A percentile compares a stretch with the other conserved stretches of the same genome.
phyloP scores from a whole-genome alignment of 805 yeast species.

The Saccharomycopsis sp. region DNA sequence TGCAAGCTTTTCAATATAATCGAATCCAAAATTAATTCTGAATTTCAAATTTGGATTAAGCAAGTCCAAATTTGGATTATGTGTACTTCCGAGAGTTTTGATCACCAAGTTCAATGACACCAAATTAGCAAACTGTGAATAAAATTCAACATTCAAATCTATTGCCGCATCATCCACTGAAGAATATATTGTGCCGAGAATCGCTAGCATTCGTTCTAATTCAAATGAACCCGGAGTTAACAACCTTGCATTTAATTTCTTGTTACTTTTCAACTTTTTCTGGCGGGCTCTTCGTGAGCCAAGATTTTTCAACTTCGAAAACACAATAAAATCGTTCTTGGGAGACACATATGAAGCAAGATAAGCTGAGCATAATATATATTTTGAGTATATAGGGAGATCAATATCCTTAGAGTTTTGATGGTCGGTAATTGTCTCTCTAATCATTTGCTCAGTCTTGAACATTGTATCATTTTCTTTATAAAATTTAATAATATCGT shows the following conservation, averaged over 20 bases:
- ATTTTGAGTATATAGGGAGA: constrained; percentile 36
- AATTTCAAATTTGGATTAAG: constrained; percentile 15
- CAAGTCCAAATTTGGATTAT: constrained; percentile 28
- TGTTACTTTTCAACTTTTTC: constrained; percentile 3
- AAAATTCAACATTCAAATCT: constrained; percentile 31
- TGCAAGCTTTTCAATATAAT: constrained; percentile 14
- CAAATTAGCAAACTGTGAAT: constrained; percentile 36
- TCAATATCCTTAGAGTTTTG: constrained; percentile 23
- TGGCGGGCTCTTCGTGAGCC: constrained; percentile 2
- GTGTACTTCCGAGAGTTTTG: constrained; percentile 29
- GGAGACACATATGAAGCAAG: constrained; percentile 38
- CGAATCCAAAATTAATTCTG: constrained; percentile 16
- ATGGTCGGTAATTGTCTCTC: neutral
- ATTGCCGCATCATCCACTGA: neutral
- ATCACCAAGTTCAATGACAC: constrained; percentile 35
- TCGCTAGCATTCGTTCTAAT: constrained; percentile 38
- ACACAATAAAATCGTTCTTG: constrained; percentile 33
- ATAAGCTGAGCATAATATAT: constrained; percentile 37
- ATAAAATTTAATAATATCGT: constrained; percentile 13
- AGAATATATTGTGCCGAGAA: constrained; percentile 35
- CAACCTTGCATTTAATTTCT: constrained; percentile 31
- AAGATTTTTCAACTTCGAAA: constrained; percentile 29
- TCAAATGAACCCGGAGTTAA: constrained; percentile 37
- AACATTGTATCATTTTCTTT: constrained; percentile 10
- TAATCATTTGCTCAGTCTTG: constrained; percentile 5